These are phyloP conservation scores for Saururus chinensis DNA, from an alignment of 164 flowering plant genomes.

Conservation along the genomic window DNA sequence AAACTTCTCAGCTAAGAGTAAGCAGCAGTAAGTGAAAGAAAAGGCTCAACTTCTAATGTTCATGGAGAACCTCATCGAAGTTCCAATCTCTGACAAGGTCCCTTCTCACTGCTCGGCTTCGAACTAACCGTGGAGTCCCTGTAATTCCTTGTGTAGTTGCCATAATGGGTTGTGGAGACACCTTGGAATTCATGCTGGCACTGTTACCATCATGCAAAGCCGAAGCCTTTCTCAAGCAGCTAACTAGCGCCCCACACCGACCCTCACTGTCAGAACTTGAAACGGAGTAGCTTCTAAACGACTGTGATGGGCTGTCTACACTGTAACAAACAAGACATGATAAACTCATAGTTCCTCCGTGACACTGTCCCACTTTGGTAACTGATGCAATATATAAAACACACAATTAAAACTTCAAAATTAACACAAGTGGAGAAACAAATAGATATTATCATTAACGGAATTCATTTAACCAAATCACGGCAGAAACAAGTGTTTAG, in stretches of 20 bases:
- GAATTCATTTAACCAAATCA: too few species aligned
- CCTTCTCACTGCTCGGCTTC: conserved; percentile 83
- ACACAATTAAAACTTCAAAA: too few species aligned
- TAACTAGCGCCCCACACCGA: conserved; percentile 58
- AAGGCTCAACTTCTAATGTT: conserved; percentile 18
- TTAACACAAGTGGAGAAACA: too few species aligned
- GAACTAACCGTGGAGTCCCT: conserved; percentile 64
- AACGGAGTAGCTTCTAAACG: conserved; percentile 81
- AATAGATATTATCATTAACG: neutral
- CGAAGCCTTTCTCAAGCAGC: conserved; percentile 39
- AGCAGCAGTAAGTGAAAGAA: neutral
- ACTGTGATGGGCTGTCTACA: conserved; percentile 86
- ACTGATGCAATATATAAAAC: neutral
- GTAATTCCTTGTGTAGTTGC: conserved; percentile 22
- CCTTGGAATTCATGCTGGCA: conserved; percentile 47
- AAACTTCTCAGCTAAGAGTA: neutral
- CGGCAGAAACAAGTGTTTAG: too few species aligned
- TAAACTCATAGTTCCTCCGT: conserved; percentile 48
- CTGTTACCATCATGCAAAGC: conserved; percentile 24
- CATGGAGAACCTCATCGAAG: conserved; percentile 53
- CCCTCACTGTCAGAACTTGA: conserved; percentile 81
- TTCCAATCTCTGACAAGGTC: conserved; percentile 90
- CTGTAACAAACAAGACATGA: conserved; percentile 80
- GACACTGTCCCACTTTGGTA: conserved; percentile 1
- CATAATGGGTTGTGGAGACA: conserved; percentile 58